phyloP scores from a whole-genome alignment of 1,284 basidiomycete species.

The Tranzscheliella williamsii region DNA sequence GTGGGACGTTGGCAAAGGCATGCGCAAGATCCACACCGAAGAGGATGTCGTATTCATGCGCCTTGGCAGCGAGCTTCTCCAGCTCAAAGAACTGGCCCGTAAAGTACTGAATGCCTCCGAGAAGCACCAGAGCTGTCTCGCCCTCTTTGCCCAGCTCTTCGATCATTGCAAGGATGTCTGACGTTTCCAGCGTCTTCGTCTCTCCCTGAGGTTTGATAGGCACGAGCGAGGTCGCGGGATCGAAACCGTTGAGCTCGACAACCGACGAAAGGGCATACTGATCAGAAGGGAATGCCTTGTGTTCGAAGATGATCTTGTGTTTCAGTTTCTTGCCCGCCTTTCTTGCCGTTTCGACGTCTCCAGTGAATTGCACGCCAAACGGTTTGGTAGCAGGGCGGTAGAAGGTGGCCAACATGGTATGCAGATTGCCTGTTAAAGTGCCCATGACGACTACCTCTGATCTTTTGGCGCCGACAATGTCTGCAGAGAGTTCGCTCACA shows the following conservation, averaged over 20 bases:
- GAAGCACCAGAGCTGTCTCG: constrained; percentile 51
- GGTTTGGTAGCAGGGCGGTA: constrained; percentile 75
- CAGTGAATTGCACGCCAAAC: constrained; percentile 23
- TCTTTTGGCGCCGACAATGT: constrained; percentile 81
- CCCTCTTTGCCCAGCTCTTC: constrained; percentile 60
- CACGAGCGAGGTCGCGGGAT: constrained; percentile 75
- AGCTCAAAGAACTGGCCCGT: constrained; percentile 96
- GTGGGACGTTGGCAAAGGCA: constrained; percentile 87
- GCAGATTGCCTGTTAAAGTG: constrained; percentile 89
- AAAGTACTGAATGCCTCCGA: constrained; percentile 75
- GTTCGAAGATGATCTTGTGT: constrained; percentile 94
- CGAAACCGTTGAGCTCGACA: constrained; percentile 76
- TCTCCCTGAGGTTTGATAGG: constrained; percentile 78
- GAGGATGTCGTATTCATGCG: constrained; percentile 76
- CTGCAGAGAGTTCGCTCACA: constrained; percentile 75
- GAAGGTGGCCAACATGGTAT: constrained; percentile 90
- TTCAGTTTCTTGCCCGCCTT: constrained; percentile 24
- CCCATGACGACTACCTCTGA: constrained; percentile 91
- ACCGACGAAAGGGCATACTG: constrained; percentile 95
- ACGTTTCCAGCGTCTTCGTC: constrained; percentile 83
- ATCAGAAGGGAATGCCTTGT: constrained; percentile 92
- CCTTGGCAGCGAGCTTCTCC: constrained; percentile 76
- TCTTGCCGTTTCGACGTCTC: constrained; percentile 23
- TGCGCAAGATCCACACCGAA: constrained; percentile 97
- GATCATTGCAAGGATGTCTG: constrained; percentile 82